Base-by-base conservation (phyloP, 306 rosid genomes). In the Urtica urens region DNA sequence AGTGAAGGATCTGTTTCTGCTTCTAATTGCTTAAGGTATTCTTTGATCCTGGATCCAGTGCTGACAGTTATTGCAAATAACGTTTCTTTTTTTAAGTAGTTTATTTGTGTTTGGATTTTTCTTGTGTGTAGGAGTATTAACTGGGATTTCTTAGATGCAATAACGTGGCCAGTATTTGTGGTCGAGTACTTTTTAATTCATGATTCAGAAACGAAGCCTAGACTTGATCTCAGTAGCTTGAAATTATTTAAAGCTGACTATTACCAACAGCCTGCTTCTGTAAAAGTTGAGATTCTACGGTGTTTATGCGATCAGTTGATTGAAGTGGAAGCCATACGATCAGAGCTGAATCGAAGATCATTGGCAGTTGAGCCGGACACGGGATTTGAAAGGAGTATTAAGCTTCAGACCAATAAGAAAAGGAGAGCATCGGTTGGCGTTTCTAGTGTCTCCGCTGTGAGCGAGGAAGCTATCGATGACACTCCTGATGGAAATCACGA, bases 161-260 rank as follows among this genome's bases (percentile, higher is more conserved):
- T 85, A 55, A 77, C 99, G 3, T 92, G 99, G 99, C 99, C 96
- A 22, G 61, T 85, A 64, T 92, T 81, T 74, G 60, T 92, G 92
- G 77, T 80, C 4, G 96, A 82, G 78, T 92, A 92, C 68, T 75
- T 78, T 52, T 67, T 85, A 76, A 67, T 85, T 63, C 78, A 77
- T 64, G 72, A 74, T 69, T 81, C 81, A 13, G 79, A 71, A 50
- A 64, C 79, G 65, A 73, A 79, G 67, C 72, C 72, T 44, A 75
- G 68, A 60, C 76, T 71, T 60, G 74, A 62, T 76, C 76, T 74
- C 47, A 56, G 66, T 60, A 68, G 53, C 57, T 68, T 74, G 47
- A 71, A 66, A 50, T 52, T 81, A 59, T 75, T 85, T 27, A 52
- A 46, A 64, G 62, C 45, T 50, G 94, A 85, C 68, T 92, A 85